Evolutionary conservation across 192 early-diverging fungal species (phyloP), one percentile per base, ranked within the genome.

Genomic region (Coemansia sp.): DNA sequence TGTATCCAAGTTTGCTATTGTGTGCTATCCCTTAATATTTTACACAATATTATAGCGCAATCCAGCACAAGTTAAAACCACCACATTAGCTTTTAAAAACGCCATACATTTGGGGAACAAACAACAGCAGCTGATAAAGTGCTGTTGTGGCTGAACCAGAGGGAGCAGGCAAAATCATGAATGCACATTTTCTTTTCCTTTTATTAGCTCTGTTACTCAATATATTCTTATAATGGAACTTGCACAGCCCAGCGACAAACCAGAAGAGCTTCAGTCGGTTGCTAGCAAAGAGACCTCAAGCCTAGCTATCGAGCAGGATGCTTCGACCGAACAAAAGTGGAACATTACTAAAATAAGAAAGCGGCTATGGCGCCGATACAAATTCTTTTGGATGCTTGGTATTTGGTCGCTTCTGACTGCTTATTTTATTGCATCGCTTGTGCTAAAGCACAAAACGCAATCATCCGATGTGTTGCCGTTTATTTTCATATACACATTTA

Each of bases 341-440:
- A n/a, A 42, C 14, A 42, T 42, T 42, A n/a, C 12, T 42, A 42
- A 14, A 42, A n/a, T 42, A 2, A n/a, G 12, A 11, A 42, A 42
- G 40, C 40, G 40, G 40, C 40, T 54, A 54, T 54, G 25, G 52
- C 12, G 25, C 22, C 9, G 28, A 11, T 54, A 54, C 52, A 54
- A 31, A 54, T 15, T 17, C n/a, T 15, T 54, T 1, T 54, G 55
- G 55, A 7, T 38, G 8, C n/a, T 85, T 15, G 71, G 37, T 7
- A 71, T 84, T 53, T 90, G 85, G 85, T 19, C 82, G 9, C 51
- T 78, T 12, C 12, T 87, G 9, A 88, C 85, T 6, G 85, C 76
- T 37, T 93, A 85, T 74, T 83, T 87, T 62, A 72, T 90, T 56
- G 87, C 84, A 1, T 76, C 86, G 36, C 66, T 86, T 62, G 73